Evolutionary conservation across 768 basidiomycete genomes (phyloP).

Genomic region (Lactarius sanguifluus): DNA sequence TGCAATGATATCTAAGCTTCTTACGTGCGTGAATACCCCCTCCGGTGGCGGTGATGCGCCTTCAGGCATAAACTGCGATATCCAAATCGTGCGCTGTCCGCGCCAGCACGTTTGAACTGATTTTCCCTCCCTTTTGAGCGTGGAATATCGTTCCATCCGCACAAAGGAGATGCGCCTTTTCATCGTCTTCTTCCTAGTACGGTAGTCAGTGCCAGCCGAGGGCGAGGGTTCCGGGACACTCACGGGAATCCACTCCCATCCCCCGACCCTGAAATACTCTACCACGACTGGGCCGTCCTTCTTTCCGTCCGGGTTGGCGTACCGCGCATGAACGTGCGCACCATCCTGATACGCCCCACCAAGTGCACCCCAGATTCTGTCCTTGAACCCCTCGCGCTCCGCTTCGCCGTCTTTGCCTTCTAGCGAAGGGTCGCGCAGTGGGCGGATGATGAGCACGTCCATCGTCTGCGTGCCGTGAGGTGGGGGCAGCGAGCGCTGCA

Average conservation of each 20-base stretch:
- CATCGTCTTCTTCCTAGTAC: slow-evolving; percentile 57
- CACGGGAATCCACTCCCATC: slow-evolving; percentile 89
- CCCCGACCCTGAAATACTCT: slow-evolving; percentile 75
- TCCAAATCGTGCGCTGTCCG: slow-evolving; percentile 37
- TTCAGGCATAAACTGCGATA: slow-evolving; percentile 51
- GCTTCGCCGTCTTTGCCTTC: slow-evolving; percentile 41
- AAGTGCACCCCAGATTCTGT: slow-evolving; percentile 55
- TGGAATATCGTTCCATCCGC: slow-evolving; percentile 71
- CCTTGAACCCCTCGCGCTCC: slow-evolving; percentile 50
- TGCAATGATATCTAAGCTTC: slow-evolving; percentile 9
- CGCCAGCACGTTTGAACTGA: slow-evolving; percentile 46
- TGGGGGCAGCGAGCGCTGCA: slow-evolving; percentile 48
- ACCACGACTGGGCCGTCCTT: slow-evolving; percentile 56
- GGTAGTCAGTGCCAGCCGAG: slow-evolving; percentile 8
- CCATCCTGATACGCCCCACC: slow-evolving; percentile 78
- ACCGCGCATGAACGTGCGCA: slow-evolving; percentile 61
- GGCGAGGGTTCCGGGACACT: slow-evolving; percentile 31
- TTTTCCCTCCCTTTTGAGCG: slow-evolving; percentile 62
- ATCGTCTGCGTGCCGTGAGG: slow-evolving; percentile 44
- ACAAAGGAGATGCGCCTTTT: slow-evolving; percentile 69
- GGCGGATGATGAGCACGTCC: slow-evolving; percentile 78
- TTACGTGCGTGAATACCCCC: not conserved
- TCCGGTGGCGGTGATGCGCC: not conserved
- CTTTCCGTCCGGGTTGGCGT: slow-evolving; percentile 44
- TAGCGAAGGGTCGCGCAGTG: slow-evolving; percentile 56